Evolutionary conservation across 768 basidiomycete genomes (phyloP), one percentile per base, ranked within the genome.

Genomic region (Kwoniella newhampshirensis): DNA sequence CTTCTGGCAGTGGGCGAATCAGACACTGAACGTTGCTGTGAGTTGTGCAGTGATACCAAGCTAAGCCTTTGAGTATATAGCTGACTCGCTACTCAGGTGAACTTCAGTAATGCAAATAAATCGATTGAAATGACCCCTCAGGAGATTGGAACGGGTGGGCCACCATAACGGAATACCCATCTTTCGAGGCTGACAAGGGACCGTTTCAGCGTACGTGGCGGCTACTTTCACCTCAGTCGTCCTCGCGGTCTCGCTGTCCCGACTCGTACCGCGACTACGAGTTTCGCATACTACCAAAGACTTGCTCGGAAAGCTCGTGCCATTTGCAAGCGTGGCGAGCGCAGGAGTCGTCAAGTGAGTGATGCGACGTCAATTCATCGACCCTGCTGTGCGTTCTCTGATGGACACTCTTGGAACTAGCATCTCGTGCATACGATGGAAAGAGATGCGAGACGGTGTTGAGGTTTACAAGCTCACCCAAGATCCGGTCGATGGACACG

Each of bases 301-400:
- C 9, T 50, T 75, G 5, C 54, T 73, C 7, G 60, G 55, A 17
- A 66, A 64, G 35, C 57, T 75, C 6, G 74, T 75, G 15, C 79
- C 79, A 2, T 80, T 80, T 52, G 78, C 70, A 4, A 71, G 74
- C 35, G 79, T 80, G 5, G 79, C 78, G 3, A 69, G 66, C 25
- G 79, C 79, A 15, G 79, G 79, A 12, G 70, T 77, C 40, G 79
- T 79, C 54, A 79, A 79, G 70, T 77, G 68, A 54, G 73, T 70
- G 13, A n/a, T n/a, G n/a, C n/a, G n/a, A n/a, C n/a, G n/a, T n/a
- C 18, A 55, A 15, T 6, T 37, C n/a, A 21, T 47, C 20, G 21
- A 27, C 28, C n/a, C 28, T 45, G 43, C 11, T 54, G 21, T 32
- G 15, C 7, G 42, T n/a, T n/a, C 9, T 46, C 13, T 32, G 48